Conservation (phyloP, 345 rosid species). For the Sonneratia alba region DNA sequence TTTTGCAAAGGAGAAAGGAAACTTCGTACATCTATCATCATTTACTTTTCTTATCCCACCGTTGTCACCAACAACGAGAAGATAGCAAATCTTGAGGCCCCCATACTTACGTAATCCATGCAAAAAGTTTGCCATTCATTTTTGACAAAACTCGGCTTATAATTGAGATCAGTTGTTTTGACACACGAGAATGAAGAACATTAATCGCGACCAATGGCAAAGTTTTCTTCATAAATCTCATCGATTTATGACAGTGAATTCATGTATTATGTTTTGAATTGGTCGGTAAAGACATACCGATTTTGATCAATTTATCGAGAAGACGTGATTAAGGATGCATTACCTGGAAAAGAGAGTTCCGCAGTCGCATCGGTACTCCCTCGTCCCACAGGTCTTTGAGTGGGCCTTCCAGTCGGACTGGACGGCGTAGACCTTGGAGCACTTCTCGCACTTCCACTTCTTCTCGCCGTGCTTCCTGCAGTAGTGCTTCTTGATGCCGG, state of each 20-base stretch:
- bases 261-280: no score
- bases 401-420: conserved; percentile 98
- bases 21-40: background rate
- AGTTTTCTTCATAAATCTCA: no score
- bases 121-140: background rate
- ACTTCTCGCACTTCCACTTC: conserved; percentile 95
- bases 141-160: background rate
- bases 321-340: no score
- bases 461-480: conserved; percentile 92
- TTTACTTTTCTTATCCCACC: background rate
- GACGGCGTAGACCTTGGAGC: conserved; percentile 89
- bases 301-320: no score
- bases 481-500: conserved; percentile 92
- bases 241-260: no score
- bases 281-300: no score
- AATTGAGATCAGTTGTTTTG: no score
- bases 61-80: background rate
- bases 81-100: background rate
- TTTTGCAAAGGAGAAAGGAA: background rate
- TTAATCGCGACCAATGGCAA: no score
- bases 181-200: no score
- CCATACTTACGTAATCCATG: background rate
- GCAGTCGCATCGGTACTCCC: conserved; percentile 92
- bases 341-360: conserved; percentile 92
- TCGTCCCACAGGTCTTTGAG: conserved; percentile 88